These are phyloP conservation scores for Hevea brasiliensis DNA, from an alignment of 345 rosid genomes.

Conservation along the genomic window DNA sequence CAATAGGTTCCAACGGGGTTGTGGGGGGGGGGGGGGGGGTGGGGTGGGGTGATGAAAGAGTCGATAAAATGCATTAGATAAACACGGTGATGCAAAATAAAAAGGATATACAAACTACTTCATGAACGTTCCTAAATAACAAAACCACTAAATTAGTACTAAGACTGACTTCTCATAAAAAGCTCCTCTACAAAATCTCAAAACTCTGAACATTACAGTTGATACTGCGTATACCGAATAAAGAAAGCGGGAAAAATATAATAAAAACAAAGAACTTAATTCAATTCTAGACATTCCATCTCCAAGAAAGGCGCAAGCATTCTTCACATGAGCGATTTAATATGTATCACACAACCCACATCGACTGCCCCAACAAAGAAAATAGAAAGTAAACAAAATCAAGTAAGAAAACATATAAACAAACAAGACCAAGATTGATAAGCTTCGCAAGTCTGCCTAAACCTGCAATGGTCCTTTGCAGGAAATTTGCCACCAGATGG, in stretches of 20 bases:
- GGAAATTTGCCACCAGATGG: slow-evolving; percentile 90
- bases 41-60: background rate
- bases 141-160: background rate
- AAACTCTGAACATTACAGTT: background rate
- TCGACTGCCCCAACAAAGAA: slow-evolving; percentile 38
- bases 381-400: background rate
- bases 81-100: background rate
- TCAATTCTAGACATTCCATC: slow-evolving; percentile 96
- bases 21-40: too few species aligned
- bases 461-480: slow-evolving; percentile 98
- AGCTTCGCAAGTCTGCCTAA: background rate
- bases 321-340: slow-evolving; percentile 89
- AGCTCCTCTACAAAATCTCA: background rate
- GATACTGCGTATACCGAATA: background rate
- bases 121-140: background rate
- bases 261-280: slow-evolving; percentile 37
- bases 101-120: background rate
- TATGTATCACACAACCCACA: slow-evolving; percentile 94
- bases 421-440: background rate
- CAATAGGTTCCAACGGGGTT: slow-evolving; percentile 84
- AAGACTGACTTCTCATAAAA: too few species aligned
- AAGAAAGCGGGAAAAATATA: background rate
- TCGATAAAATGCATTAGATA: background rate
- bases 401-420: background rate
- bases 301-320: slow-evolving; percentile 92